These are phyloP conservation scores for Leptographium galeiforme DNA, from an alignment of 2,329 filamentous ascomycete genomes.

Conservation along the genomic window DNA sequence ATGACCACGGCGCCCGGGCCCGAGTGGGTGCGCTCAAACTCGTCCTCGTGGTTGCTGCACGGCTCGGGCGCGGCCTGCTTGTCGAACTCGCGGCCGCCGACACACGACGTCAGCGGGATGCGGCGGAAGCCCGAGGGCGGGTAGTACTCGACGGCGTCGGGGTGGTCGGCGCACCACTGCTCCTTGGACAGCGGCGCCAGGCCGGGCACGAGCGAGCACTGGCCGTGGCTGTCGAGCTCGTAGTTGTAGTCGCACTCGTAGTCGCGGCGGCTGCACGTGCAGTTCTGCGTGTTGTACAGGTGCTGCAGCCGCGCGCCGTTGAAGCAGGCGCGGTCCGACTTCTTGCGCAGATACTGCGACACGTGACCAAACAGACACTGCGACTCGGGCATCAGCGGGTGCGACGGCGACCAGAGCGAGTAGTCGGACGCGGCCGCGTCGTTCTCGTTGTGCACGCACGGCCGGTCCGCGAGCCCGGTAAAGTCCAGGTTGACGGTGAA, in stretches of 20 bases:
- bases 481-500: conserved; percentile 83
- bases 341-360: conserved; percentile 84
- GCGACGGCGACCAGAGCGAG: conserved; percentile 73
- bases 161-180: conserved; percentile 43
- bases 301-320: conserved; percentile 61
- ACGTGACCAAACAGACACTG: conserved; percentile 89
- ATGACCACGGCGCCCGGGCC: conserved; percentile 59
- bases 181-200: conserved; percentile 42
- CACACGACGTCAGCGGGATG: conserved; percentile 79
- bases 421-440: conserved; percentile 52
- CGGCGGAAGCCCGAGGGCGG: conserved; percentile 78
- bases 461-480: conserved; percentile 57
- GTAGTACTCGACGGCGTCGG: conserved; percentile 64
- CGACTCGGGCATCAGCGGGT: conserved; percentile 56
- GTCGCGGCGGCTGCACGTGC: conserved; percentile 70
- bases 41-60: conserved; percentile 69
- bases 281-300: conserved; percentile 63
- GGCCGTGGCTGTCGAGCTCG: conserved; percentile 60
- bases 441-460: conserved; percentile 57
- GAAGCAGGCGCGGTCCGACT: conserved; percentile 62
- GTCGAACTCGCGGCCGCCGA: conserved; percentile 62
- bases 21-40: conserved; percentile 56
- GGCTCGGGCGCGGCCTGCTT: conserved; percentile 45
- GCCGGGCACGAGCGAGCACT: conserved; percentile 65
- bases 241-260: conserved; percentile 98